Evolutionary conservation across 1,284 basidiomycete genomes (phyloP), one percentile per base, ranked within the genome.

Genomic region (Melampsora larici-populina): DNA sequence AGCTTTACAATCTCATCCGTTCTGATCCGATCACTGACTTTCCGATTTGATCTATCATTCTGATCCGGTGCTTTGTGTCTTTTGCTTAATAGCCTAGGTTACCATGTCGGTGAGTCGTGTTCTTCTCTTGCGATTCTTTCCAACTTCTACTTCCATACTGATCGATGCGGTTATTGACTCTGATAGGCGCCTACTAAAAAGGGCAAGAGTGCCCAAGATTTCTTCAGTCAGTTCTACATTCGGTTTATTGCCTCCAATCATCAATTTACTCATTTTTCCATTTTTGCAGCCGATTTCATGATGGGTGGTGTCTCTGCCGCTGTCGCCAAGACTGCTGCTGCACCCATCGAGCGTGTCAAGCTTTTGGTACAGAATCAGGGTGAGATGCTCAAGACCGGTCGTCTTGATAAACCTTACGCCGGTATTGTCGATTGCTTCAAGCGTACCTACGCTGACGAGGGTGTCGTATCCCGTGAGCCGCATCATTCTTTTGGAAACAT

Each of bases 301-400:
- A 93, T 93, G 92, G 92, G 92, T 85, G 92, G 92, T 90, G 91
- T 93, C 82, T 81, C 81, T 36, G 83, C 83, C 60, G 94, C 95
- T 82, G 93, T 97, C 85, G 91, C 95, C 79, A 98, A 98, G 89
- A 97, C 95, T 80, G 92, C 91, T 82, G 95, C 95, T 83, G 95
- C 95, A 80, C 95, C 96, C 87, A 97, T 98, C 84, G 95, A 98
- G 90, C 94, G 95, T 85, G 95, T 98, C 87, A 98, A 94, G 84
- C 90, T 97, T 84, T 88, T 97, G 85, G 92, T 97, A 82, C 94
- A 97, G 87, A 97, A 97, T 88, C 94, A 97, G 85, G 88, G 86
- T 82, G 85, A 83, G 80, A 82, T 84, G 82, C 81, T 84, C 81
- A 83, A 83, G 81, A 80, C 81, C 36, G 83, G 83, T 64, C 83